Evolutionary conservation across 768 basidiomycete species (phyloP), one percentile per base, ranked within the genome.

Genomic region (Naganishia friedmannii): DNA sequence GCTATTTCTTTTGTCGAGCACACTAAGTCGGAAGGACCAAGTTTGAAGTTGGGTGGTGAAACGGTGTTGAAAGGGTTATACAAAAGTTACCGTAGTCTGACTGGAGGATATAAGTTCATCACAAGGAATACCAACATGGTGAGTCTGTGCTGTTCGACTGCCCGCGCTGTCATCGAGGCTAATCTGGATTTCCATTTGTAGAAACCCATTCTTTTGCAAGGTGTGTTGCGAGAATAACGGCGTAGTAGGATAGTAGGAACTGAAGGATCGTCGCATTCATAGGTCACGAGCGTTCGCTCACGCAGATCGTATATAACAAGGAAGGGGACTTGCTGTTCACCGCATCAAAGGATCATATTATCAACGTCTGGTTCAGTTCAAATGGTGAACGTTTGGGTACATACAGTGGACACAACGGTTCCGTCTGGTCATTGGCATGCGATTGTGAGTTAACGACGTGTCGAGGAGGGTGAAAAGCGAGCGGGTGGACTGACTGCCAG

Each of bases 381-480:
- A 99, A 99, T 76, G 96, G 96, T 63, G 96, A 98, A 84, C 86
- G 96, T 70, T 82, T 99, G 76, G 96, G 96, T 42, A 99, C 96
- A 70, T 98, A 96, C 78, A 88, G 91, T 55, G 96, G 93, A 48
- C 88, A 96, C 82, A 99, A 98, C 77, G 96, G 96, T 68, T 86
- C 91, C 0, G 90, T 99, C 31, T 98, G 96, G 96, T 94, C 93
- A 65, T 87, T 94, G 74, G 93, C 95, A 82, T 88, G 92, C 65
- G 96, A 99, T 85, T 88, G 93, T 96, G 82, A 82, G 91, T 84
- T 70, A 12, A 12, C 29, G 26, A 46, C 7, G 53, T 21, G 3
- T 21, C 28, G 29, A 23, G 23, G 37, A 56, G 5, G 21, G 37
- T 42, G 21, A 15, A 5, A 63, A 2, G 13, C 7, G 23, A n/a